Evolutionary conservation across 768 basidiomycete genomes (phyloP).

Genomic region (Trametes gibbosa): DNA sequence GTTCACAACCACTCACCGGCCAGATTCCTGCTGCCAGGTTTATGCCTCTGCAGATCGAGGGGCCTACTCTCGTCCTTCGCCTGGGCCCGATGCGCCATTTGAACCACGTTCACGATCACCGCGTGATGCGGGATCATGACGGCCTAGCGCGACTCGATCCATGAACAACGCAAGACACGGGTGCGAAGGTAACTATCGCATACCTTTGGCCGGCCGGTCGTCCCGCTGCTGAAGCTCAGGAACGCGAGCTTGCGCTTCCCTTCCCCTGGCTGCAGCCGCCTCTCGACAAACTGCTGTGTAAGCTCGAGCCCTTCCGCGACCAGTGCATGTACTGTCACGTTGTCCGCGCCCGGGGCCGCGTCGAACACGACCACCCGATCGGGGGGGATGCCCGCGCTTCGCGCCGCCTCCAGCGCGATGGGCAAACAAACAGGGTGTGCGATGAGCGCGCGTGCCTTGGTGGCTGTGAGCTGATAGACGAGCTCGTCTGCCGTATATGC

Average conservation of each 20-base stretch:
- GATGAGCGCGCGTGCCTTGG: conserved; percentile 27
- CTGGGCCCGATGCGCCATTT: conserved; percentile 24
- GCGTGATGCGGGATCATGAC: conserved; percentile 41
- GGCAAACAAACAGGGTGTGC: conserved; percentile 24
- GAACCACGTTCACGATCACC: conserved; percentile 33
- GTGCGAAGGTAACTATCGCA: not conserved
- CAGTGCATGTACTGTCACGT: conserved; percentile 43
- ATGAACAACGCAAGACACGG: conserved; percentile 35
- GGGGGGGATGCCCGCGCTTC: conserved; percentile 18
- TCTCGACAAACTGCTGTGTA: conserved; percentile 45
- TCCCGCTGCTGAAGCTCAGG: conserved; percentile 72
- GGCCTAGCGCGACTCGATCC: conserved; percentile 43
- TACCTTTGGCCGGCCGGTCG: conserved; percentile 75
- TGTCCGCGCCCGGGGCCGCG: conserved; percentile 16
- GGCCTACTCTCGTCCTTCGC: conserved; percentile 34
- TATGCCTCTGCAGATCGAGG: conserved; percentile 39
- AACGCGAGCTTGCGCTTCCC: conserved; percentile 69
- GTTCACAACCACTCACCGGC: conserved; percentile 40
- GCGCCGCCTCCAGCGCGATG: conserved; percentile 25
- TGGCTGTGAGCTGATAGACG: conserved; percentile 29
- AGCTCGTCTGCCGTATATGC: conserved; percentile 33
- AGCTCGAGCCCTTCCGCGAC: conserved; percentile 46
- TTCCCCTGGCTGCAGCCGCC: conserved; percentile 53
- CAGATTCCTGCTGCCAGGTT: conserved; percentile 54
- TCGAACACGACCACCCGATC: conserved; percentile 28